Conservation (phyloP, 305 asterid genomes). For the Solanum aculeatissimum region DNA sequence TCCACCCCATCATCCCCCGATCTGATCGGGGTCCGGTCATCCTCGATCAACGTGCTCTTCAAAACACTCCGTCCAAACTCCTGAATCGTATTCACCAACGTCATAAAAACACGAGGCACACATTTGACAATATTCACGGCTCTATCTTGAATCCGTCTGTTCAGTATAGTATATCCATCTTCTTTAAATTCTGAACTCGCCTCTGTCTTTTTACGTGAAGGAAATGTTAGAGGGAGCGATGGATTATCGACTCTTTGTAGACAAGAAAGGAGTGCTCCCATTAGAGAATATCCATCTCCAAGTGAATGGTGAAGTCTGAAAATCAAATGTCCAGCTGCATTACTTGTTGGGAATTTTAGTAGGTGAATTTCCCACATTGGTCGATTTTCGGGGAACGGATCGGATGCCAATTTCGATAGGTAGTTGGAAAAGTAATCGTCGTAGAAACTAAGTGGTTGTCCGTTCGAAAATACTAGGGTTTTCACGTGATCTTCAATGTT, state of each 20-base stretch:
- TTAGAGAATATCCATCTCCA: conserved; percentile 75
- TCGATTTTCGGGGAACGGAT: conserved; percentile 29
- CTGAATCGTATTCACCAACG: not conserved
- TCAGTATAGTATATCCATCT: not conserved
- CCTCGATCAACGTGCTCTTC: conserved; percentile 23
- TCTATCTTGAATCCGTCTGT: not conserved
- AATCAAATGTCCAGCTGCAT: conserved; percentile 34
- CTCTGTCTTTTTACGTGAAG: conserved; percentile 9
- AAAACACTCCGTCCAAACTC: conserved; percentile 24
- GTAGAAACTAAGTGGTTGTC: conserved; percentile 29
- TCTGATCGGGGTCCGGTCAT: conserved; percentile 13
- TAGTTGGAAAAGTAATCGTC: conserved; percentile 33
- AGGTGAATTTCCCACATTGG: conserved; percentile 76
- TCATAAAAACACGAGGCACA: not conserved
- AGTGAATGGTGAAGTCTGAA: conserved; percentile 73
- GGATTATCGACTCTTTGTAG: conserved; percentile 67
- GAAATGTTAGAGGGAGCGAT: conserved; percentile 43
- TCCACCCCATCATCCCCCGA: conserved; percentile 24
- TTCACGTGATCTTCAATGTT: conserved; percentile 32
- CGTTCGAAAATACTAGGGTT: conserved; percentile 21
- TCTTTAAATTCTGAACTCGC: not conserved
- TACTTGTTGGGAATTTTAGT: conserved; percentile 48
- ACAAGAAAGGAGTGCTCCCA: conserved; percentile 90
- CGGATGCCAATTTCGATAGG: conserved; percentile 37
- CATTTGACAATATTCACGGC: not conserved